Evolutionary conservation across 163 green algal genomes (phyloP).

Genomic region (Chlorella variabilis): DNA sequence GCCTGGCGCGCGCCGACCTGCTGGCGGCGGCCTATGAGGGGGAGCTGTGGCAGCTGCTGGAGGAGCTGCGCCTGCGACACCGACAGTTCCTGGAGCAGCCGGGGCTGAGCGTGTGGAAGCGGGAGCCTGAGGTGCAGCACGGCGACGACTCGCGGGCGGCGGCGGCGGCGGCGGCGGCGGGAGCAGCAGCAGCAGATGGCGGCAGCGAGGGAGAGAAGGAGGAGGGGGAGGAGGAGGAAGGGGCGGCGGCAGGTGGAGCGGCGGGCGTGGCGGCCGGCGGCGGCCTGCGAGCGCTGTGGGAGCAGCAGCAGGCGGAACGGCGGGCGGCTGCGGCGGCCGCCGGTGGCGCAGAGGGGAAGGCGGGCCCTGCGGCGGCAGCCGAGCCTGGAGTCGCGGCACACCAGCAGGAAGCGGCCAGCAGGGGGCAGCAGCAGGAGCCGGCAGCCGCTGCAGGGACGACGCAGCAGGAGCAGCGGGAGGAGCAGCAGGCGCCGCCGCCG

Average conservation of each 20-base stretch:
- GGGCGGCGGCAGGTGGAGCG: conserved; percentile 5
- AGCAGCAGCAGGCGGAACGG: conserved; percentile 1
- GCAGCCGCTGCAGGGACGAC: background rate
- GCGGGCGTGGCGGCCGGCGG: background rate
- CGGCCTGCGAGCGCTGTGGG: conserved; percentile 10
- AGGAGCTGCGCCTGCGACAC: conserved; percentile 36
- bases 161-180: background rate
- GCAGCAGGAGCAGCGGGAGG: background rate
- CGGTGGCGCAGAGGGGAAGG: background rate
- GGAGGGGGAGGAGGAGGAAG: background rate
- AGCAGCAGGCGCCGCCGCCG: background rate
- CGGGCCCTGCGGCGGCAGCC: no score
- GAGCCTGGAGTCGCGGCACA: no score
- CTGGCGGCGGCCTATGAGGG: conserved; percentile 1
- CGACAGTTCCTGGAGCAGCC: conserved; percentile 10
- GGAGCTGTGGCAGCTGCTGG: conserved; percentile 29
- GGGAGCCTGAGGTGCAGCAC: no score
- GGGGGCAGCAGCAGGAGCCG: background rate
- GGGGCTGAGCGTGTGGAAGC: conserved; percentile 5
- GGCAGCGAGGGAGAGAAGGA: background rate
- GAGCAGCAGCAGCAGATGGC: background rate
- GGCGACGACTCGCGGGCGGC: no score
- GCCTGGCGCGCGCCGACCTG: background rate
- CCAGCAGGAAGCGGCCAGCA: background rate
- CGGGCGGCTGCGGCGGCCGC: background rate